Evolutionary conservation across 345 rosid species (phyloP), one percentile per base, ranked within the genome.

Genomic region (Turritis glabra): DNA sequence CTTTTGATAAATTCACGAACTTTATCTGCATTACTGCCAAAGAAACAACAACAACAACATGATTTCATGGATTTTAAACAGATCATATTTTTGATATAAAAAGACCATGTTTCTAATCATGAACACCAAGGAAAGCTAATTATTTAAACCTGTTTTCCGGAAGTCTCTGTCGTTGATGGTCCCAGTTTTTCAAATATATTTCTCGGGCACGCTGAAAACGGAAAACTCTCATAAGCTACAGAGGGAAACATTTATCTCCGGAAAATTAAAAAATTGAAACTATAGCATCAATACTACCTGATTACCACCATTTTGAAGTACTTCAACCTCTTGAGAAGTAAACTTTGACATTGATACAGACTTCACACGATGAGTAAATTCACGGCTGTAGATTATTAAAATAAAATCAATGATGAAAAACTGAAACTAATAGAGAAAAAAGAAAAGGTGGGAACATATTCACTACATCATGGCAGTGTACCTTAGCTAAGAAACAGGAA

Each of bases 291-390:
- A 47, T 59, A 17, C 17, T 81, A 95, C 98, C 98, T 95, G 98
- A 87, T 95, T 95, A 56, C 99, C 98, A 69, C 99, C 99, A 73
- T 77, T 88, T 79, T 95, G 98, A 82, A 95, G 98, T 32, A 89
- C 89, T 79, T 92, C 97, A 76, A 95, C 99, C 84, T 95, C 98
- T 82, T 92, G 90, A 54, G 91, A 86, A 71, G 92, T 88, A 82
- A 95, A 95, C 80, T 88, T 95, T 6, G 99, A 85, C 98, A 95
- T 92, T 30, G 99, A 95, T 70, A 95, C 98, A 30, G 98, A 92
- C 84, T 95, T 95, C 71, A 95, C 98, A 8, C 99, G 98, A 72
- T 92, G 98, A 68, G 99, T 90, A 58, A 92, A 95, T 80, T 95
- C 99, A 18, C 99, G 99, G 80, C 99, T 95, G 90, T 64, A 70